Conservation (phyloP, 176 grass and related monocot species). For the Canna indica region DNA sequence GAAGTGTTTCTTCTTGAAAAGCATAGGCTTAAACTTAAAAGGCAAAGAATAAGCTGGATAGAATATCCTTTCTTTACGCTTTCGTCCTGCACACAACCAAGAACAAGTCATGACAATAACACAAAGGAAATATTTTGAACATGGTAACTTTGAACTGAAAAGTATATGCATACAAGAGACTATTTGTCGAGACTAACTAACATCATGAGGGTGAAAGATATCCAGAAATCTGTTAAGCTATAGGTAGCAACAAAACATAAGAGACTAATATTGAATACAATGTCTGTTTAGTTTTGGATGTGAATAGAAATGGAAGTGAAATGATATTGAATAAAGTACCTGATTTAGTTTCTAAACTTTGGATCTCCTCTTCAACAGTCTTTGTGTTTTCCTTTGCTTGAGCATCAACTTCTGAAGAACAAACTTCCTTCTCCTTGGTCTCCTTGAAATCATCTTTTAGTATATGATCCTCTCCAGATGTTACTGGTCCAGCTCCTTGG, state of each 20-base stretch:
- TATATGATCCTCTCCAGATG: constrained; percentile 1
- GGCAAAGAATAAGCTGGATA: constrained; percentile 31
- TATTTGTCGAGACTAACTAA: too few species aligned
- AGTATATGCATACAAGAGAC: too few species aligned
- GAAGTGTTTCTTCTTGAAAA: constrained; percentile 45
- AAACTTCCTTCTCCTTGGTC: constrained; percentile 12
- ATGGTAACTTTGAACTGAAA: too few species aligned
- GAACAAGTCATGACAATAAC: constrained; percentile 12
- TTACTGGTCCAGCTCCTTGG: constrained; percentile 1
- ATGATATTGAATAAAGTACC: constrained; percentile 20
- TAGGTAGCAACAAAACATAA: too few species aligned
- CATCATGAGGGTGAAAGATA: too few species aligned
- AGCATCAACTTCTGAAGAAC: constrained; percentile 7
- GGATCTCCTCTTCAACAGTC: constrained; percentile 9
- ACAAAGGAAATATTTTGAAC: constrained; percentile 4
- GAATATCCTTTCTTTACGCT: constrained; percentile 17
- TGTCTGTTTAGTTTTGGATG: too few species aligned
- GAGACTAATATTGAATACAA: too few species aligned
- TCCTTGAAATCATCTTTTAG: neutral
- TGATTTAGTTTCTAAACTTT: constrained; percentile 29
- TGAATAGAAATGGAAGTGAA: too few species aligned
- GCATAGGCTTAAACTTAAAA: constrained; percentile 50
- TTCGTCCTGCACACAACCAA: constrained; percentile 41
- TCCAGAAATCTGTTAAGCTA: too few species aligned
- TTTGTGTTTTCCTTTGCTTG: constrained; percentile 17